Evolutionary conservation across 2,329 filamentous ascomycete genomes (phyloP), one percentile per base, ranked within the genome.

Genomic region (Colletotrichum aenigma): DNA sequence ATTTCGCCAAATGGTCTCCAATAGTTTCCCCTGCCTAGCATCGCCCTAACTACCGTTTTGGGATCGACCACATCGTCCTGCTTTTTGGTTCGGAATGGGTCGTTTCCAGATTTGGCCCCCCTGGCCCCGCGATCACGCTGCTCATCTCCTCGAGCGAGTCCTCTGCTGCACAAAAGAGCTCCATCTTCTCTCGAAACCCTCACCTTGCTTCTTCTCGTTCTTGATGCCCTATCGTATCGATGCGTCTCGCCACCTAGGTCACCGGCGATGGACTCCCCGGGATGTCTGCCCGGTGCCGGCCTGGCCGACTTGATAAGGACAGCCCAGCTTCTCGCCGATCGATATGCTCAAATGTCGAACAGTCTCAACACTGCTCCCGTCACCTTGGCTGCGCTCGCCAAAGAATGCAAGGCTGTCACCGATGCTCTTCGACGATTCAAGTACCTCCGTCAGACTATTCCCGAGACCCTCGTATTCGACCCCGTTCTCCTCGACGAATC

Each of bases 301-400:
- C 64, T 76, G 32, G 58, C 64, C 70, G 70, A 74, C 48, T 68
- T 76, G 34, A 76, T 66, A 69, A 58, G 34, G 15, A 74, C 70
- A 15, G 61, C 74, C 6, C 64, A 65, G 48, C 64, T 73, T 36
- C 74, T 76, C n/a, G 52, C 70, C 58, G 74, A 76, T 16, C 38
- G 74, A 15, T 76, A 69, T 28, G 52, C 18, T 7, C 34, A 34
- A 5, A 43, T 70, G 18, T 69, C 76, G 12, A 76, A 70, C 28
- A 77, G 73, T 56, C 78, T 79, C 28, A 78, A 78, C 64, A 76
- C 77, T 30, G 76, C 78, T 26, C 78, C 78, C 13, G 69, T 79
- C 43, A 79, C 78, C 4, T 58, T 79, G 26, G 66, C 78, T 28
- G 74, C 76, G 10, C 70, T 79, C 24, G 76, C 77, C 28, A 76